phyloP scores from a whole-genome alignment of 2,329 filamentous ascomycete species.

The Colletotrichum graminicola region DNA sequence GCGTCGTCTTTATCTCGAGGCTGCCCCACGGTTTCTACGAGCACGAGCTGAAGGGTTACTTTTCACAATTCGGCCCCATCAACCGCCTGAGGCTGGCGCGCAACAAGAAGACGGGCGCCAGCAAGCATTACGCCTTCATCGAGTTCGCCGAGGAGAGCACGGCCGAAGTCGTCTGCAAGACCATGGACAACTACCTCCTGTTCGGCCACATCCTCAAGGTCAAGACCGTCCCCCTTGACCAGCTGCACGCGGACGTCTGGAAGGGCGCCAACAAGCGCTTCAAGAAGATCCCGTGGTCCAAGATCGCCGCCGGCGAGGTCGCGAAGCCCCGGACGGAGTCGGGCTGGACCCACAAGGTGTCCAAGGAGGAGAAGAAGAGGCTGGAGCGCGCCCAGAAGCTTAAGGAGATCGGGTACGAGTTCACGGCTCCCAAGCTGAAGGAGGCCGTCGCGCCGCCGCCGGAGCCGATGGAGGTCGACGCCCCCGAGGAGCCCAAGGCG shows the following conservation, averaged over 20 bases:
- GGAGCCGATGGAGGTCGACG: slow-evolving; percentile 50
- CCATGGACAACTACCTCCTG: slow-evolving; percentile 97
- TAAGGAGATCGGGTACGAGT: slow-evolving; percentile 86
- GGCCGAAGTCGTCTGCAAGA: slow-evolving; percentile 92
- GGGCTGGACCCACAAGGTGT: slow-evolving; percentile 82
- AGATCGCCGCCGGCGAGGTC: slow-evolving; percentile 82
- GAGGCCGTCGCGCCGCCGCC: slow-evolving; percentile 56
- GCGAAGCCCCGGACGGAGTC: slow-evolving; percentile 79
- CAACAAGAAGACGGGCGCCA: slow-evolving; percentile 90
- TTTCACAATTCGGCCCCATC: slow-evolving; percentile 91
- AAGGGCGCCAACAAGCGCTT: slow-evolving; percentile 92
- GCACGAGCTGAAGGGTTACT: slow-evolving; percentile 93
- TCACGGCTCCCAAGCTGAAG: slow-evolving; percentile 80
- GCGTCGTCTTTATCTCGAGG: slow-evolving; percentile 90
- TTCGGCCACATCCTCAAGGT: slow-evolving; percentile 95
- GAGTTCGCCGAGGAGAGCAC: slow-evolving; percentile 84
- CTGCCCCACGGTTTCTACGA: slow-evolving; percentile 97
- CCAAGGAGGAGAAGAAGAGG: slow-evolving; percentile 79
- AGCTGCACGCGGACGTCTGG: slow-evolving; percentile 85
- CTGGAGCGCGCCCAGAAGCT: slow-evolving; percentile 78
- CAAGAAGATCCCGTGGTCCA: slow-evolving; percentile 81
- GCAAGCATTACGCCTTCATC: slow-evolving; percentile 95
- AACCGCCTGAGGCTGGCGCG: slow-evolving; percentile 78
- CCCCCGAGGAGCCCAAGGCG: slow-evolving; percentile 50
- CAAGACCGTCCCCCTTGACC: slow-evolving; percentile 79